A percentile compares a stretch with the other conserved stretches of the same genome.
Evolutionary conservation across 345 rosid genomes (phyloP).

Genomic region (Lepidium sativum): DNA sequence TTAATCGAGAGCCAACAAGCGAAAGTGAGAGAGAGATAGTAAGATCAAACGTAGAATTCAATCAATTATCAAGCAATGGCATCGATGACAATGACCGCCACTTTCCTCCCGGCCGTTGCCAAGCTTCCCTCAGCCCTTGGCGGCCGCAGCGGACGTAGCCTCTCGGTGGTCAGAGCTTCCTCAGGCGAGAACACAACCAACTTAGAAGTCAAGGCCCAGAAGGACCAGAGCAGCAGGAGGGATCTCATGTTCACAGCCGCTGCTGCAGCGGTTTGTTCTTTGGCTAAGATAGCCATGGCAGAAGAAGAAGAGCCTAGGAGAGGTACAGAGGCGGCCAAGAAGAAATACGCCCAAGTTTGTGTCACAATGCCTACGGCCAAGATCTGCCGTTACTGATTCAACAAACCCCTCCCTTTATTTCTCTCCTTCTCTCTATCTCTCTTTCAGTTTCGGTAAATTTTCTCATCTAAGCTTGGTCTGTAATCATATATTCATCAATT

Average conservation of each 20-base stretch:
- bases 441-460: slow-evolving; percentile 17
- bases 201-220: slow-evolving; percentile 24
- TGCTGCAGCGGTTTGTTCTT: slow-evolving; percentile 38
- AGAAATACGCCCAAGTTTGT: slow-evolving; percentile 54
- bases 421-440: neutral
- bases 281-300: slow-evolving; percentile 50
- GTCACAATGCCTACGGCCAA: slow-evolving; percentile 69
- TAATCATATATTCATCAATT: slow-evolving; percentile 16
- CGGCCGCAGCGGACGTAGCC: slow-evolving; percentile 21
- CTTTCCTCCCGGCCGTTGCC: slow-evolving; percentile 30
- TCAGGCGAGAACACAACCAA: slow-evolving; percentile 19
- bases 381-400: slow-evolving; percentile 48
- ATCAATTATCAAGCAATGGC: slow-evolving; percentile 29
- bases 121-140: slow-evolving; percentile 8
- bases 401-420: neutral
- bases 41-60: neutral
- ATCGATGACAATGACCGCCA: slow-evolving; percentile 44
- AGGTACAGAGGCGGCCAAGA: slow-evolving; percentile 62
- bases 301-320: slow-evolving; percentile 46
- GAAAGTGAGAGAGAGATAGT: neutral
- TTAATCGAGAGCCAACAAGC: neutral
- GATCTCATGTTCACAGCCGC: slow-evolving; percentile 52
- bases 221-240: slow-evolving; percentile 40
- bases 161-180: slow-evolving; percentile 16
- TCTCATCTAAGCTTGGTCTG: slow-evolving; percentile 17